Base-by-base conservation (phyloP, 148 eudicot species). In the Gaultheria prostrata region DNA sequence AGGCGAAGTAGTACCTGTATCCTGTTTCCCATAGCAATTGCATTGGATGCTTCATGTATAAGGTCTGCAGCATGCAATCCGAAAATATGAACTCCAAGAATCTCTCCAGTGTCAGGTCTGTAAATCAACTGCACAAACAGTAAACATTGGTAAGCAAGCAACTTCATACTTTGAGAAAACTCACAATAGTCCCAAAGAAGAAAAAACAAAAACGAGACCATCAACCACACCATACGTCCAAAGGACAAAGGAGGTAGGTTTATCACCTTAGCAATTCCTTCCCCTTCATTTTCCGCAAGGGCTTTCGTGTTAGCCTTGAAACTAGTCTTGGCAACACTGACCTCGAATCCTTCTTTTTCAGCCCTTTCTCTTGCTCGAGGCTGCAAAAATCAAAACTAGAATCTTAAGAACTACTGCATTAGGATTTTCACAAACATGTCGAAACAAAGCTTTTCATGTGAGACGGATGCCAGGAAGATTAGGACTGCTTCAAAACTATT, bases 231-330 rank as follows among this genome's bases (percentile, higher is more conserved):
- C 77, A 83, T 20, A 28, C 30, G 17, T 32, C 18, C 20, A 76
- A n/a, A 76, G 51, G 33, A 33, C 61, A 0, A 50, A 61, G 39
- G 78, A 57, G 56, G 48, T 82, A 77, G 46, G 69, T 83, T 77
- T 79, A 71, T 83, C 82, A 97, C 99, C 99, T 97, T 97, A 84
- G 99, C 99, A 78, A 95, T 86, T 82, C 99, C 99, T 84, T 97
- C 99, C 71, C 92, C 99, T 91, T 97, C 99, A 93, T 97, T 97
- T 91, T 97, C 99, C 46, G 99, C 99, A 74, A 97, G 93, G 45
- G 99, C 99, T 87, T 97, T 97, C 20, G 99, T 93, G 90, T 97
- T 97, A 70, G 99, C 99, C 91, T 97, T 97, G 94, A 97, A 97
- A 88, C 99, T 97, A 82, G 99, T 93, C 92, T 93, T 97, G 51